Base-by-base conservation (phyloP, 768 basidiomycete species). In the Podaxis sp. region DNA sequence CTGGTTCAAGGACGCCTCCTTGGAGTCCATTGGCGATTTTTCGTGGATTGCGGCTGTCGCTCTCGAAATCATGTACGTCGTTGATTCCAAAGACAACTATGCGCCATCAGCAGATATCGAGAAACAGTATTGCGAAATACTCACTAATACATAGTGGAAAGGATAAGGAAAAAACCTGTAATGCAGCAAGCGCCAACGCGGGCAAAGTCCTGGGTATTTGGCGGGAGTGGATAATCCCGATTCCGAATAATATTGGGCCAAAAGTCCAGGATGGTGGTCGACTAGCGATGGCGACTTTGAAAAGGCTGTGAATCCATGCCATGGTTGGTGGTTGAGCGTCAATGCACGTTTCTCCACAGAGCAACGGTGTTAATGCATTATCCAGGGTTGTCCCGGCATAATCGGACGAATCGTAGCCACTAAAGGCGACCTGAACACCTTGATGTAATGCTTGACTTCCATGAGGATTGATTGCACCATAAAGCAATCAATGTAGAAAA, bases 71-170 rank as follows among this genome's bases (percentile, higher is more conserved):
- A n/a, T 65, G 54, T 6, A 67, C 59, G 30, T 67, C 67, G 33
- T 65, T 67, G 3, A 67, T 63, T 17, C 67, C 67, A 44, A 67
- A 67, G 4, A 65, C 46, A n/a, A 67, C 67, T 67, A 13, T 51
- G 56, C 61, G 0, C 3, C 13, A 33, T 38, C 8, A 53, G 52
- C 33, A 7, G n/a, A n/a, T 30, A 12, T 7, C 3, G 13, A 44
- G 5, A 8, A 44, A 17, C 33, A 15, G 2, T 38, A 22, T 17
- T 15, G 19, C 19, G 12, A 39, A 36, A 38, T 1, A 63, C 60
- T 52, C n/a, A 65, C 64, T 59, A 3, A 63, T 62, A 17, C 24
- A 53, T 36, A 62, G 56, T 24, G 60, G 64, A 24, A 58, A 53
- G 24, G 56, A 58, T 15, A 65, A 38, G 12, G 64, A 59, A n/a